phyloP scores from a whole-genome alignment of 371 early-diverging fungal species.

The Circinella minor region DNA sequence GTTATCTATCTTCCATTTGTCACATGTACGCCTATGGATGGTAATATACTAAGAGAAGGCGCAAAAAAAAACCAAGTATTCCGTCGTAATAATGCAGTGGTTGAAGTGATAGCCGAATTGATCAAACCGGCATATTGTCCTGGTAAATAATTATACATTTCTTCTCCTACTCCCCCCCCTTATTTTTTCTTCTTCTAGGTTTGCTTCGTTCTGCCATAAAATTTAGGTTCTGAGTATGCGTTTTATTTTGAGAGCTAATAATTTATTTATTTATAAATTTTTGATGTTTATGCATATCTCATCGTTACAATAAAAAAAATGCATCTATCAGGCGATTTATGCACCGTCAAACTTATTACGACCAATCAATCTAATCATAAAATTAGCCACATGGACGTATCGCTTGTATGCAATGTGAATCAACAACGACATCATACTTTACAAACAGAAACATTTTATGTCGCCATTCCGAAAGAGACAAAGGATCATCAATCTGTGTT shows the following conservation, averaged over 20 bases:
- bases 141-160: conserved; percentile 26
- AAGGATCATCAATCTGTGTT: conserved; percentile 40
- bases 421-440: conserved; percentile 31
- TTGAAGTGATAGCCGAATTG: conserved; percentile 37
- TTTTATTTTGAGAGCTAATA: too few relatives aligned
- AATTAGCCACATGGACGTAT: conserved; percentile 39
- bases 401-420: conserved; percentile 26
- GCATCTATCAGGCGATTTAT: conserved; percentile 37
- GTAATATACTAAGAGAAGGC: conserved; percentile 4
- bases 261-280: too few relatives aligned
- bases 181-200: too few relatives aligned
- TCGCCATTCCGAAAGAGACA: conserved; percentile 37
- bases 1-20: conserved; percentile 44
- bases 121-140: conserved; percentile 47
- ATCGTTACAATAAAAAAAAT: not conserved
- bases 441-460: conserved; percentile 33
- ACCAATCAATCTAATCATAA: conserved; percentile 41
- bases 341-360: conserved; percentile 40
- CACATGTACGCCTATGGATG: conserved; percentile 15
- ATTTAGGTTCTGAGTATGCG: too few relatives aligned
- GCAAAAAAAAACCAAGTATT: conserved; percentile 25
- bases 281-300: too few relatives aligned
- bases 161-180: not conserved
- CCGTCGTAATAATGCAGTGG: conserved; percentile 24
- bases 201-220: too few relatives aligned